Percentiles rank a stretch among this genome's conserved stretches.
Evolutionary conservation across 1,139 yeast species (phyloP).

Genomic region (Lodderomyces theae): DNA sequence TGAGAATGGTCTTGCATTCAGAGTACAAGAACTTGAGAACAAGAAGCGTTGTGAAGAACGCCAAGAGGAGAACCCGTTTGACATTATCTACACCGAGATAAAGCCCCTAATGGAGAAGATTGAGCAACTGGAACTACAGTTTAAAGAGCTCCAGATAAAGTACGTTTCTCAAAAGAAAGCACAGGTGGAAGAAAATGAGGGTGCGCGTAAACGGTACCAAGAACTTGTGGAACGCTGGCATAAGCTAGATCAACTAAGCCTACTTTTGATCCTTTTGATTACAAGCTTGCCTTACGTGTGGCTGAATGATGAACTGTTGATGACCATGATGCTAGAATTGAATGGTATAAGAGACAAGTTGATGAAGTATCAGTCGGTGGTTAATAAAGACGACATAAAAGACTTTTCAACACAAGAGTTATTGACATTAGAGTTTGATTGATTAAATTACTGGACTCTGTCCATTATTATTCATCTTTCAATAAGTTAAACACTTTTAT

Average conservation of each 20-base stretch:
- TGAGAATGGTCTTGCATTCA: conserved; percentile 11
- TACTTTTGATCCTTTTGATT: conserved; percentile 31
- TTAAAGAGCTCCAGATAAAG: conserved; percentile 15
- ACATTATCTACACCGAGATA: conserved; percentile 11
- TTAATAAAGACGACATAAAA: conserved; percentile 17
- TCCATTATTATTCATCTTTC: too few relatives aligned
- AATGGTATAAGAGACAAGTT: conserved; percentile 23
- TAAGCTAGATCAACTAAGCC: conserved; percentile 24
- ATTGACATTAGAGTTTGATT: conserved; percentile 14
- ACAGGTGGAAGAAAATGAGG: conserved; percentile 9
- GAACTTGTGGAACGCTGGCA: conserved; percentile 24
- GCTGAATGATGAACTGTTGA: conserved; percentile 26
- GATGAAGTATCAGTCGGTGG: conserved; percentile 20
- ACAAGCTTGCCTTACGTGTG: conserved; percentile 36
- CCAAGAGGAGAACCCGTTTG: conserved; percentile 4
- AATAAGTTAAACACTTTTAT: too few relatives aligned
- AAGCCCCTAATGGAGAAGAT: conserved; percentile 16
- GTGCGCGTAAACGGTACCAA: conserved; percentile 12
- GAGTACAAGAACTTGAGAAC: conserved; percentile 9
- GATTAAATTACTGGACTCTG: too few relatives aligned
- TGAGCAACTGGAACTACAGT: conserved; percentile 10
- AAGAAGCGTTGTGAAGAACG: not conserved
- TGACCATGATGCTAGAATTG: conserved; percentile 26
- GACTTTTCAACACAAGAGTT: conserved; percentile 11
- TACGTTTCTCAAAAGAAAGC: conserved; percentile 12